Evolutionary conservation across 2,329 filamentous ascomycete species (phyloP).

Genomic region (Fusarium algeriense): DNA sequence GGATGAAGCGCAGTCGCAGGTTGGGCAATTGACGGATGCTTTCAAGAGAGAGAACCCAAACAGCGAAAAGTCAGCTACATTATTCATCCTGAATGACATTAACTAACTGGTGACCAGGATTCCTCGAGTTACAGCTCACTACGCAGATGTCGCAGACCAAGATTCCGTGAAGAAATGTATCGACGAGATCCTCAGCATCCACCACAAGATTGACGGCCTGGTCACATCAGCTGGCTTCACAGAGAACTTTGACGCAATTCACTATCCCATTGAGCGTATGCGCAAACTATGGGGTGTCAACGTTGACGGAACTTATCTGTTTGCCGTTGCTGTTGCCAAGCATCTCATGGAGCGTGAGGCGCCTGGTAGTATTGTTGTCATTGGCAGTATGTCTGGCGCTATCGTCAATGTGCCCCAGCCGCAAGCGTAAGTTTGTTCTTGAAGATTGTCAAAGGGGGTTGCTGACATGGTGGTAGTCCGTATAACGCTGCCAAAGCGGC

Average conservation of each 20-base stretch:
- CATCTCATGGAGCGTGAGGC: constrained; percentile 86
- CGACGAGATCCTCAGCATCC: constrained; percentile 65
- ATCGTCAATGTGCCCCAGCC: constrained; percentile 97
- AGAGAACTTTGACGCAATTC: constrained; percentile 91
- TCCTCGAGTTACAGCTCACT: constrained; percentile 89
- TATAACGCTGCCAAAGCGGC: constrained; percentile 96
- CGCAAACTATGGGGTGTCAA: constrained; percentile 95
- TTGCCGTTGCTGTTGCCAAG: constrained; percentile 84
- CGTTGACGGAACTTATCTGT: constrained; percentile 91
- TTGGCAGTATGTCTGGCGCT: constrained; percentile 91
- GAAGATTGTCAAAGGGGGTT: accelerated
- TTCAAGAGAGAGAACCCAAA: constrained; percentile 85
- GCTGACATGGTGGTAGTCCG: constrained; percentile 60
- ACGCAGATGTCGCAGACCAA: constrained; percentile 86
- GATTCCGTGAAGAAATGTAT: constrained; percentile 81
- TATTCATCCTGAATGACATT: accelerated
- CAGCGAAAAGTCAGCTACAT: constrained; percentile 67
- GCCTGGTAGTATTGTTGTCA: constrained; percentile 88
- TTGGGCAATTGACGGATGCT: constrained; percentile 76
- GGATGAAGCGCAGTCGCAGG: constrained; percentile 84
- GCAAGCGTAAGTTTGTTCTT: constrained; percentile 69
- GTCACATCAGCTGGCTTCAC: constrained; percentile 96
- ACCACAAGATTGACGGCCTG: constrained; percentile 89
- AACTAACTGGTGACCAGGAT: constrained; percentile 58
- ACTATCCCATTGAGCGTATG: constrained; percentile 90